Percentiles rank a stretch among this genome's conserved stretches.
Conservation (phyloP, 495 filamentous ascomycete genomes). For the Patellaria atrata region DNA sequence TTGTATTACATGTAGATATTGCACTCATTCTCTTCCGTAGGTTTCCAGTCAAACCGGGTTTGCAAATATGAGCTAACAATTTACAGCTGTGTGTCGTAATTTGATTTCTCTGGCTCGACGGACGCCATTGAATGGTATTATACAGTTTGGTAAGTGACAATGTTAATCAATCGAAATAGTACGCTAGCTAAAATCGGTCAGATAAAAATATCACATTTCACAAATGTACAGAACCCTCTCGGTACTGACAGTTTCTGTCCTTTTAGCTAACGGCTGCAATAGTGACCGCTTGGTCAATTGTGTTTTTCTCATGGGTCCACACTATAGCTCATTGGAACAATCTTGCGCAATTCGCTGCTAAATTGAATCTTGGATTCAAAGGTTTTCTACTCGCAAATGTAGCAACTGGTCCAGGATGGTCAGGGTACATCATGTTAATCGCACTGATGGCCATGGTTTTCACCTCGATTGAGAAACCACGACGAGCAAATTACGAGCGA, state of each 20-base stretch:
- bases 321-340: conserved; percentile 73
- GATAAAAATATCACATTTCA: conserved; percentile 76
- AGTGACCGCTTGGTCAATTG: conserved; percentile 66
- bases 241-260: no score
- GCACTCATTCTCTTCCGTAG: conserved; percentile 56
- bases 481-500: conserved; percentile 58
- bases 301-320: conserved; percentile 70
- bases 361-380: conserved; percentile 55
- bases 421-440: conserved; percentile 63
- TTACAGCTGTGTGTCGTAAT: conserved; percentile 65
- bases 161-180: no score
- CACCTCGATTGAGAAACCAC: conserved; percentile 54
- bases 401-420: conserved; percentile 62
- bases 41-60: conserved; percentile 6
- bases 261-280: no score
- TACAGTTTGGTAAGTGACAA: no score
- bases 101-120: conserved; percentile 61
- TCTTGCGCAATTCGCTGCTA: conserved; percentile 55
- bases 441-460: conserved; percentile 51
- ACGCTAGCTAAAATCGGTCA: no score
- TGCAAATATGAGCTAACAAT: no score
- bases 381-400: conserved; percentile 59
- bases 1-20: conserved; percentile 62
- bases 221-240: no score
- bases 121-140: conserved; percentile 61